phyloP scores from a whole-genome alignment of 768 basidiomycete genomes.

The Calocera viscosa region DNA sequence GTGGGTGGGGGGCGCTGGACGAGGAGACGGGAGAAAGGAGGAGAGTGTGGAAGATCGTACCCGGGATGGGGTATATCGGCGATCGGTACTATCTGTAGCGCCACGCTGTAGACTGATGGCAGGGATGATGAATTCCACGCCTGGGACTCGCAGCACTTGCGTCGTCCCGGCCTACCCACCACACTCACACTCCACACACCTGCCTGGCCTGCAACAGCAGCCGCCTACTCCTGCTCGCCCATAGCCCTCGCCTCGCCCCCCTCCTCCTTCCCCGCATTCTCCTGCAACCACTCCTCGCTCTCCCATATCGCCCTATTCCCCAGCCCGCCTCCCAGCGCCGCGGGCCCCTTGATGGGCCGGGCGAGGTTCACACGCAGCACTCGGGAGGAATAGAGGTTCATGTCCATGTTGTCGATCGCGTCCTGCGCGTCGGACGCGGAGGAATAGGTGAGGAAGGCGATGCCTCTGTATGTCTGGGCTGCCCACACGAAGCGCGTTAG shows the following conservation, averaged over 20 bases:
- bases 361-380: conserved; percentile 77
- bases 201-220: not conserved
- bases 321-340: conserved; percentile 53
- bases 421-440: conserved; percentile 78
- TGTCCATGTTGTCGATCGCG: conserved; percentile 97
- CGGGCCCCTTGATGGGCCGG: conserved; percentile 59
- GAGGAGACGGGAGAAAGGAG: conserved; percentile 37
- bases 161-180: not conserved
- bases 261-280: conserved; percentile 38
- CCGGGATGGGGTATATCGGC: conserved; percentile 12
- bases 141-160: not conserved
- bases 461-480: conserved; percentile 48
- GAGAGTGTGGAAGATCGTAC: conserved; percentile 59
- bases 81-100: conserved; percentile 11
- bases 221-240: not conserved
- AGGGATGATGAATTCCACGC: not conserved
- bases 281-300: conserved; percentile 82
- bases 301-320: conserved; percentile 88
- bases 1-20: conserved; percentile 48
- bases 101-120: too few relatives aligned
- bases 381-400: conserved; percentile 71
- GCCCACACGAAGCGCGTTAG: not conserved
- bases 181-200: not conserved
- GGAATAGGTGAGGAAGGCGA: conserved; percentile 81
- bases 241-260: not conserved